Evolutionary conservation across 345 rosid genomes (phyloP).

Genomic region (Turritis glabra): DNA sequence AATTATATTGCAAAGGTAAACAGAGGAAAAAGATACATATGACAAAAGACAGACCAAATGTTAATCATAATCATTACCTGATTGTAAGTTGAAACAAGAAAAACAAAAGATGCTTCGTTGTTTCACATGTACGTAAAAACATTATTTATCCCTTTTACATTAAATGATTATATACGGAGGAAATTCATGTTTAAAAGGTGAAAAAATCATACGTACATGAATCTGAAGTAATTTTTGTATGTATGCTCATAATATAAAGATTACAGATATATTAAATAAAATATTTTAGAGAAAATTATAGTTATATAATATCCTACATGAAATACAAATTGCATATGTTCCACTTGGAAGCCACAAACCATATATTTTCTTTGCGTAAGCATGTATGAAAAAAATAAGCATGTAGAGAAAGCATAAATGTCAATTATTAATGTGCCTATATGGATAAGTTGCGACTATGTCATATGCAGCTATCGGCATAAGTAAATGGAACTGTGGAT

Average conservation of each 20-base stretch:
- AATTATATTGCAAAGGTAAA: constrained; percentile 5
- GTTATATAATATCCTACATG: background rate
- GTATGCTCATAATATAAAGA: background rate
- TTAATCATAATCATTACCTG: constrained; percentile 13
- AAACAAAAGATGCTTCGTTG: background rate
- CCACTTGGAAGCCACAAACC: background rate
- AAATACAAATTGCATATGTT: background rate
- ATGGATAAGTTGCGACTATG: background rate
- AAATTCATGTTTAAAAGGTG: background rate
- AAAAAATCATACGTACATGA: constrained; percentile 3
- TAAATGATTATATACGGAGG: constrained; percentile 3
- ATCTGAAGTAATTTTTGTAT: background rate
- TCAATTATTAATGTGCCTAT: background rate
- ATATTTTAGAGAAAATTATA: background rate
- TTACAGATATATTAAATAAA: background rate
- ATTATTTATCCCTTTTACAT: background rate
- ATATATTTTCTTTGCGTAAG: background rate
- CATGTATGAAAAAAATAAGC: background rate
- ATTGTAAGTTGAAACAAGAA: constrained; percentile 15
- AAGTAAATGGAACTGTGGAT: background rate
- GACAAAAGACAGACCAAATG: background rate
- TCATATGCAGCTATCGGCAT: background rate
- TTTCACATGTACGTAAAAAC: constrained; percentile 11
- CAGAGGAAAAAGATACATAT: background rate
- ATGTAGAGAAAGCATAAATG: background rate